Evolutionary conservation across 805 yeast species (phyloP).

Genomic region (Metschnikowia santaceciliae): DNA sequence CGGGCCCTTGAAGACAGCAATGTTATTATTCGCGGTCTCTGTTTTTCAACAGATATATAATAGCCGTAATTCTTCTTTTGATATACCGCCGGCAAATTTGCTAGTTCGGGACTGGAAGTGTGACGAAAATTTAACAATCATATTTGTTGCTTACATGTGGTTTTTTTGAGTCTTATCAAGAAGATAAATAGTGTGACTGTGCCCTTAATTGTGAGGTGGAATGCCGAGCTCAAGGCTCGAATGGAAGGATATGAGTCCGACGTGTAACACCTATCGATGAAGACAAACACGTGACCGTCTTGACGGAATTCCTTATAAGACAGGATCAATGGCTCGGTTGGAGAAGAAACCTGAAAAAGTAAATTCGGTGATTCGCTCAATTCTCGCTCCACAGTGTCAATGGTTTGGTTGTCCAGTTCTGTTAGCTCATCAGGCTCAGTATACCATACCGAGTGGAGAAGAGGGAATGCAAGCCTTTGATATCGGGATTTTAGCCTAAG

Average conservation of each 20-base stretch:
- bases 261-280: slow-evolving; percentile 30
- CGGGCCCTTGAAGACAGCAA: no score
- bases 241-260: slow-evolving; percentile 40
- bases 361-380: not conserved
- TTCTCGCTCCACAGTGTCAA: not conserved
- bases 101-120: no score
- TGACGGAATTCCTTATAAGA: not conserved
- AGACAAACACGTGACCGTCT: slow-evolving; percentile 22
- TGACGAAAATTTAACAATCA: no score
- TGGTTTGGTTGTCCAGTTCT: not conserved
- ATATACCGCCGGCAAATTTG: no score
- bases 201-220: no score
- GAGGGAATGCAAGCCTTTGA: slow-evolving; percentile 66
- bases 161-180: no score
- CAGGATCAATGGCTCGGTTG: not conserved
- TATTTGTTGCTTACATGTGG: no score
- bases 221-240: not conserved
- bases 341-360: not conserved
- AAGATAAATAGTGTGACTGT: no score
- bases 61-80: no score
- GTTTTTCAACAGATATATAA: no score
- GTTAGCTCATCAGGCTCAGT: slow-evolving; percentile 4
- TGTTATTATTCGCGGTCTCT: no score
- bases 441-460: slow-evolving; percentile 52
- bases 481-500: no score